Base-by-base conservation (phyloP, 139 green algal species). In the Chlorella sp. region DNA sequence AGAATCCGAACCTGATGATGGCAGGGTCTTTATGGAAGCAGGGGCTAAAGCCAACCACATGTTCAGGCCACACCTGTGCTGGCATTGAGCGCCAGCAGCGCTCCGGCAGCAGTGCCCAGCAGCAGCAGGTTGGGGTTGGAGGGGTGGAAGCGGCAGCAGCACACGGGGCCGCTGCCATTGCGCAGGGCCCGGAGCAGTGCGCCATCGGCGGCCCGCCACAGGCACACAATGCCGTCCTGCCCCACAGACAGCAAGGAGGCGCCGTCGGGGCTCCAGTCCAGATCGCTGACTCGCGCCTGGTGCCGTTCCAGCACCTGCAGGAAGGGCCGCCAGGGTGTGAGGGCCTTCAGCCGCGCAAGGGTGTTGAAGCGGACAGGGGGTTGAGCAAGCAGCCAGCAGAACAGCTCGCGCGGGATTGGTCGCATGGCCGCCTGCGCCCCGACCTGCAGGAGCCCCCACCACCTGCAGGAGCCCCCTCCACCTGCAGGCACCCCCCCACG, bases 31-130 rank as follows among this genome's bases (percentile, higher is more conserved):
- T n/a, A n/a, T n/a, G n/a, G n/a, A n/a, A n/a, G n/a, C n/a, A n/a
- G n/a, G n/a, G n/a, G n/a, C n/a, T n/a, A n/a, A n/a, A n/a, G n/a
- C n/a, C n/a, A n/a, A n/a, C n/a, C n/a, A n/a, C n/a, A n/a, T n/a
- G n/a, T n/a, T n/a, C n/a, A n/a, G n/a, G n/a, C n/a, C n/a, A n/a
- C 48, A 73, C 81, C 81, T 40, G 81, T 86, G 70, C 81, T 86
- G 28, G 70, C 38, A 20, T 86, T 86, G 54, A 86, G 69, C 46
- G 28, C 81, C 51, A 86, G 67, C 30, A 86, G 32, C 81, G 81
- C 70, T 4, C 81, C 81, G 9, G 70, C 54, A 9, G 54, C 81
- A 1, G 70, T 86, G 28, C 81, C 81, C 54, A 86, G 58, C 28
- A 86, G 41, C 36, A 86, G 54, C 7, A 86, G 70, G 70, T 73